Base-by-base conservation (phyloP, 1,139 yeast species). In the Hyphopichia fennica region DNA sequence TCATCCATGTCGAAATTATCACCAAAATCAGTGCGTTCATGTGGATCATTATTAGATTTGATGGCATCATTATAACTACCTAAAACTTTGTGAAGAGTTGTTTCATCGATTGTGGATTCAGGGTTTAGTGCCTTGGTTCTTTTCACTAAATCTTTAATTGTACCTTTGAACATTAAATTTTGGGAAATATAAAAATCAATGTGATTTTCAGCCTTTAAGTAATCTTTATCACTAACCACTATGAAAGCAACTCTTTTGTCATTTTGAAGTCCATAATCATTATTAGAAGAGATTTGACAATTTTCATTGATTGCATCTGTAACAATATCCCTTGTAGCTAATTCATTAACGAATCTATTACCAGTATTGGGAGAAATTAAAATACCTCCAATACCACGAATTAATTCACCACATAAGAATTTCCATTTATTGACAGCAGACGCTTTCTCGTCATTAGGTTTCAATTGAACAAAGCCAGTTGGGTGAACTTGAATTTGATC, bases 341-440 rank as follows among this genome's bases (percentile, higher is more conserved):
- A 47, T 45, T 69, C 75, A 45, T 69, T 58, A n/a, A 62, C 58
- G 49, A 68, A 68, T 37, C 75, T 48, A 28, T 50, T 41, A 1
- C 72, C 72, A 3, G 63, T 54, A 4, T 38, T 40, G 0, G 71
- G 67, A 10, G 65, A 58, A 3, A 69, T 43, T 29, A 69, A 51
- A n/a, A 69, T 53, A 2, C 71, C 74, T 1, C 75, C 75, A 37
- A 67, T 63, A 4, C 72, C 71, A 41, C 75, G 47, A 10, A 69
- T 45, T 9, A 69, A 45, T 43, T 67, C 74, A 1, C 72, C 74
- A 52, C 74, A 67, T 15, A 69, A 51, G 42, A 68, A 58, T 48
- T 68, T 69, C 57, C 62, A 62, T 37, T 54, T 53, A 20, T 37
- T 45, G 35, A 44, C 39, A 2, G 51, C 43, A 3, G 40, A 42